Evolutionary conservation across 441 rosid species (phyloP).

Genomic region (Erodium chrysanthum): DNA sequence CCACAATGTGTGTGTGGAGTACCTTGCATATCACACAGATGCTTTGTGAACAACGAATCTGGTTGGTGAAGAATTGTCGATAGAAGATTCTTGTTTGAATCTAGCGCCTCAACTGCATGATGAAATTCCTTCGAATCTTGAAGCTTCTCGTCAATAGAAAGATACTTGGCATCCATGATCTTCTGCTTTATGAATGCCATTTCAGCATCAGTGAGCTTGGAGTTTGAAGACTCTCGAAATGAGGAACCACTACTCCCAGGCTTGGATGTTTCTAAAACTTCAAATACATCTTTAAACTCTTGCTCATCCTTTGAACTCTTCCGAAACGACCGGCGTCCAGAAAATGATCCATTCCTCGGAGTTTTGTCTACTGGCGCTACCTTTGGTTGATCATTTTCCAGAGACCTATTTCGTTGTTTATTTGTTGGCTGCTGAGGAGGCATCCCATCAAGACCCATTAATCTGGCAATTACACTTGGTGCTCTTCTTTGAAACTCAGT

Average conservation of each 20-base stretch:
- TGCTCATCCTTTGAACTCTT: conserved; percentile 68
- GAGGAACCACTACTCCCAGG: conserved; percentile 29
- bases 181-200: conserved; percentile 57
- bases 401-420: conserved; percentile 31
- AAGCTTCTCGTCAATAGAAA: conserved; percentile 60
- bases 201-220: conserved; percentile 48
- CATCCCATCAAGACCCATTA: conserved; percentile 90
- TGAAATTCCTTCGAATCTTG: conserved; percentile 61
- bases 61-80: conserved; percentile 78
- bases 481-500: conserved; percentile 52
- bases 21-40: conserved; percentile 57
- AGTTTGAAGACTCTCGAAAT: conserved; percentile 25
- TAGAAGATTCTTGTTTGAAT: conserved; percentile 64
- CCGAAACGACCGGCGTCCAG: conserved; percentile 39
- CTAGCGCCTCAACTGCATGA: conserved; percentile 69
- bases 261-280: conserved; percentile 59
- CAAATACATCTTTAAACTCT: conserved; percentile 89
- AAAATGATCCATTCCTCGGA: conserved; percentile 33
- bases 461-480: conserved; percentile 71
- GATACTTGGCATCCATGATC: conserved; percentile 58
- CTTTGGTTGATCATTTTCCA: conserved; percentile 27
- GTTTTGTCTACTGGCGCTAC: conserved; percentile 25
- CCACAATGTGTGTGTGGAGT: conserved; percentile 33
- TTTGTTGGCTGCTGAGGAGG: conserved; percentile 45
- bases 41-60: conserved; percentile 70